Percentiles rank a stretch among this genome's conserved stretches.
phyloP scores from a whole-genome alignment of 1,139 yeast genomes.

The Yamadazyma triangularis region DNA sequence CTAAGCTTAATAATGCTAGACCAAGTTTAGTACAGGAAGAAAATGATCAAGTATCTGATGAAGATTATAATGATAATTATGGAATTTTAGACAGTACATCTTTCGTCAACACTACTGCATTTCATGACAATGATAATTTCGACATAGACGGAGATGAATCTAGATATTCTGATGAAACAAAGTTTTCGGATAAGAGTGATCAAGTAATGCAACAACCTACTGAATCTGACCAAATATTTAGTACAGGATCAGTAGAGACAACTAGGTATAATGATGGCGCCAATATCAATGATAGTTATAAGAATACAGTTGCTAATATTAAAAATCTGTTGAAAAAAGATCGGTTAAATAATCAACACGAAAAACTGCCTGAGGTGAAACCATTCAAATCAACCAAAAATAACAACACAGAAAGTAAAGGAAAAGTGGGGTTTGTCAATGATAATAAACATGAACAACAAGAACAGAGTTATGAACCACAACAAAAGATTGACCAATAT shows the following conservation, averaged over 20 bases:
- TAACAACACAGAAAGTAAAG: background rate
- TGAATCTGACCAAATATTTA: background rate
- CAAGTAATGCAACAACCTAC: background rate
- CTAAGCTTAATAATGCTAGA: conserved; percentile 15
- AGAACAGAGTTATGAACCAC: background rate
- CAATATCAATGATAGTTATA: background rate
- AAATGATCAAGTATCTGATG: conserved; percentile 4
- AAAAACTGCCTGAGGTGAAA: too few species aligned
- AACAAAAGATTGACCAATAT: background rate
- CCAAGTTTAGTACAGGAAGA: conserved; percentile 6
- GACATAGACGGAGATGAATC: conserved; percentile 1
- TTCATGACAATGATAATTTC: conserved; percentile 2
- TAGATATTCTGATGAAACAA: background rate
- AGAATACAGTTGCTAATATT: background rate
- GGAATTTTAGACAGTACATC: too few species aligned
- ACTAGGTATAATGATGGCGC: background rate
- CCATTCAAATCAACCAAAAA: too few species aligned
- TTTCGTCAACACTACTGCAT: too few species aligned
- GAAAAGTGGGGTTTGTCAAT: background rate
- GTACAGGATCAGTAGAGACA: too few species aligned
- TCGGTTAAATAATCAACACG: too few species aligned
- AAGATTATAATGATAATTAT: conserved; percentile 6
- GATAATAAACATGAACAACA: too few species aligned
- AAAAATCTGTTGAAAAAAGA: background rate
- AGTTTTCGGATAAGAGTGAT: background rate